These are phyloP conservation scores for Alternaria angustiovoidea DNA, from an alignment of 2,329 filamentous ascomycete genomes.

Conservation along the genomic window DNA sequence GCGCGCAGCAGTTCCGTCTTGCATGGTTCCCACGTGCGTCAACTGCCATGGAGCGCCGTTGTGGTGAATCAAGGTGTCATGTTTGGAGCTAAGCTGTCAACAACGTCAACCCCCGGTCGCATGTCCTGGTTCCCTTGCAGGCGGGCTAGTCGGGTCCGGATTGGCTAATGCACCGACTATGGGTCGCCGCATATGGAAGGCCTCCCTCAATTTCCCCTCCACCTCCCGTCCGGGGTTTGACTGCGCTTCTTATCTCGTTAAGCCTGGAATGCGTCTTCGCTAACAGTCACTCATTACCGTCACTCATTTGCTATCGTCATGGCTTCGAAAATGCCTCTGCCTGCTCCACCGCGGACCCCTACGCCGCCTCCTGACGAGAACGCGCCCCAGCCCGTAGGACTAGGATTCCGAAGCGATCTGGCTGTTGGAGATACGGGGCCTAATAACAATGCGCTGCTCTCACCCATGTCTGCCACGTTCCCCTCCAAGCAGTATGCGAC, in stretches of 20 bases:
- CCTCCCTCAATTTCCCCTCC: constrained; percentile 34
- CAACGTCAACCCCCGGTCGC: constrained; percentile 15
- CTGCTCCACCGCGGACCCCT: constrained; percentile 68
- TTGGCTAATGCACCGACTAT: constrained; percentile 26
- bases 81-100: constrained; percentile 23
- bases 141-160: constrained; percentile 24
- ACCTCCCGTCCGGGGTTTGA: constrained; percentile 24
- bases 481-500: constrained; percentile 47
- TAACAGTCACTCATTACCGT: constrained; percentile 30
- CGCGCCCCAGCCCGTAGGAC: constrained; percentile 41
- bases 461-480: constrained; percentile 52
- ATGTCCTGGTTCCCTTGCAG: constrained; percentile 22
- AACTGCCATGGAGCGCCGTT: constrained; percentile 21
- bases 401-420: constrained; percentile 44
- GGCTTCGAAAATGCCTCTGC: constrained; percentile 67
- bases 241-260: constrained; percentile 23
- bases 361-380: constrained; percentile 68
- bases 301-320: constrained; percentile 53
- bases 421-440: constrained; percentile 37
- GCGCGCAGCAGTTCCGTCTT: constrained; percentile 23
- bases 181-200: constrained; percentile 31
- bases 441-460: constrained; percentile 45
- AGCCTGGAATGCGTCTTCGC: constrained; percentile 22
- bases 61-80: constrained; percentile 27
- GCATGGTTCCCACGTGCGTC: constrained; percentile 30